Evolutionary conservation across 2,329 filamentous ascomycete genomes (phyloP).

Genomic region (Fusarium pilosicola): DNA sequence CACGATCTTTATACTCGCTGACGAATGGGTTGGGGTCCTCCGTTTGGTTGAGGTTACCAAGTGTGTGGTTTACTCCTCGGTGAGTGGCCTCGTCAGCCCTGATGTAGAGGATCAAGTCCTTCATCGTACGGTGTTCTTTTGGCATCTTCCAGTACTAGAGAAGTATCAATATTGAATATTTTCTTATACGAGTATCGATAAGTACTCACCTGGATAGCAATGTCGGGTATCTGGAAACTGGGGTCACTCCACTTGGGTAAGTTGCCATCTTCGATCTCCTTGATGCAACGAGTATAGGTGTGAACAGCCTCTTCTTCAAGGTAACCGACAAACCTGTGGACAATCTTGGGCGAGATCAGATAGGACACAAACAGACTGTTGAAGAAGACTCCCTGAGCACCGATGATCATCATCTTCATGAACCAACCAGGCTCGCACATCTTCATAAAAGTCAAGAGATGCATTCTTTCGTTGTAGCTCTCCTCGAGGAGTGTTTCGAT

Average conservation of each 20-base stretch:
- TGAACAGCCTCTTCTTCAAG: conserved; percentile 97
- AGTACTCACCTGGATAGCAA: conserved; percentile 72
- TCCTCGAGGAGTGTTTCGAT: conserved; percentile 93
- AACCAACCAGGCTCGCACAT: conserved; percentile 80
- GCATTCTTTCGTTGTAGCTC: conserved; percentile 94
- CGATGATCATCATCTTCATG: conserved; percentile 92
- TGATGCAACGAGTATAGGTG: conserved; percentile 90
- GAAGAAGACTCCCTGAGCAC: conserved; percentile 95
- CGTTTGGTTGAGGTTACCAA: conserved; percentile 86
- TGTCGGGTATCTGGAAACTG: conserved; percentile 81
- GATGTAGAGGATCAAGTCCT: conserved; percentile 87
- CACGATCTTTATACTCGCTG: conserved; percentile 78
- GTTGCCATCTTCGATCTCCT: conserved; percentile 85
- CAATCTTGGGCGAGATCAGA: conserved; percentile 84
- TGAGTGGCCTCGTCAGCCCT: conserved; percentile 90
- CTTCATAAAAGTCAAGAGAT: conserved; percentile 91
- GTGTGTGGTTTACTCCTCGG: conserved; percentile 94
- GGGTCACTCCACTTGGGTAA: conserved; percentile 81
- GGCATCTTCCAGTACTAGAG: conserved; percentile 90
- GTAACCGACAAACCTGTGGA: conserved; percentile 96
- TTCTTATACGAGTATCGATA: background rate
- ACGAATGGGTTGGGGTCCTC: conserved; percentile 94
- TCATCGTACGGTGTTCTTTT: conserved; percentile 82
- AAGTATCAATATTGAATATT: conserved; percentile 1
- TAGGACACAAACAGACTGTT: conserved; percentile 92